Conservation (phyloP, 1,284 basidiomycete genomes). For the Ustilago cynodontis region DNA sequence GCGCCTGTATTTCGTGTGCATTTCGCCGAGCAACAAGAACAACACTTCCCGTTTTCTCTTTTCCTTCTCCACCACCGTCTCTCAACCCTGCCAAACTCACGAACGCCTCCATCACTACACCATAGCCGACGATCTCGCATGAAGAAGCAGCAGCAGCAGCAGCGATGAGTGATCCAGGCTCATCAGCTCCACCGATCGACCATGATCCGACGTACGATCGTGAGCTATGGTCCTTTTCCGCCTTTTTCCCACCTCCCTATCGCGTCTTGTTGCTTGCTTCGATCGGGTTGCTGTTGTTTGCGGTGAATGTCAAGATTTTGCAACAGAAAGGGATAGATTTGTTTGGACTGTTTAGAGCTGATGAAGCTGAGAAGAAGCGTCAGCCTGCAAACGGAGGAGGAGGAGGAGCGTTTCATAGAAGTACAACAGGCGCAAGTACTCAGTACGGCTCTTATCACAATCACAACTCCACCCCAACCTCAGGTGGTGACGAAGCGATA, state of each 20-base stretch:
- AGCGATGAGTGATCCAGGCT: slow-evolving; percentile 32
- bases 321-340: slow-evolving; percentile 57
- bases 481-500: background rate
- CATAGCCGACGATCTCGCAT: background rate
- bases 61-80: background rate
- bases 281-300: slow-evolving; percentile 60
- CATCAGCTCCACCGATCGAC: slow-evolving; percentile 19
- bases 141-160: background rate
- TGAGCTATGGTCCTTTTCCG: slow-evolving; percentile 53
- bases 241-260: slow-evolving; percentile 64
- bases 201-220: slow-evolving; percentile 27
- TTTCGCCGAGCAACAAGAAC: background rate
- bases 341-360: slow-evolving; percentile 31
- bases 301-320: slow-evolving; percentile 53
- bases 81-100: background rate
- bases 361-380: slow-evolving; percentile 34
- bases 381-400: background rate
- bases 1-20: background rate
- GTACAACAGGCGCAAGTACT: slow-evolving; percentile 19
- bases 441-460: slow-evolving; percentile 42
- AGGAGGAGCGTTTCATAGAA: slow-evolving; percentile 8
- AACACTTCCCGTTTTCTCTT: slow-evolving; percentile 7
- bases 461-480: background rate
- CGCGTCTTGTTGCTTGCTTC: slow-evolving; percentile 64
- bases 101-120: too few relatives aligned